A percentile compares a stretch with the other conserved stretches of the same genome.
Conservation (phyloP, 306 rosid genomes). For the Inga leiocalycina region DNA sequence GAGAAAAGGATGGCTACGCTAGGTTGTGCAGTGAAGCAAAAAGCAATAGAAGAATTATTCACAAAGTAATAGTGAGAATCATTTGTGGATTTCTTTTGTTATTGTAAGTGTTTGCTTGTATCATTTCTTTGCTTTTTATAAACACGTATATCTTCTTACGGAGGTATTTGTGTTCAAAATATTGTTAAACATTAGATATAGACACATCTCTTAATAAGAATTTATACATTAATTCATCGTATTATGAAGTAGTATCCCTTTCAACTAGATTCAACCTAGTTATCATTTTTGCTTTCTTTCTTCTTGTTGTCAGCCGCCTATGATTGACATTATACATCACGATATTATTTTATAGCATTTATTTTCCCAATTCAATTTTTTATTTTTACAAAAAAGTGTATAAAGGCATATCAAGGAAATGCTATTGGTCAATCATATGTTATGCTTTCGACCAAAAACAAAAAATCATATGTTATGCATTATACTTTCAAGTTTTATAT, state of each 20-base stretch:
- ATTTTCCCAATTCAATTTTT: neutral
- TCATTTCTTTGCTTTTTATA: too few species aligned
- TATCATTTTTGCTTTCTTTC: neutral
- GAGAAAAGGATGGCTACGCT: neutral
- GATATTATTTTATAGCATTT: neutral
- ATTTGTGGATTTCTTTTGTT: neutral
- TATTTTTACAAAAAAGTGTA: neutral
- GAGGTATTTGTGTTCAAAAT: too few species aligned
- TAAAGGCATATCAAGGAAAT: neutral
- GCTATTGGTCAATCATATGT: neutral
- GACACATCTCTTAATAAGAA: too few species aligned
- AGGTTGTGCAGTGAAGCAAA: neutral
- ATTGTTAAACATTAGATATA: too few species aligned
- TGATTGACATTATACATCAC: neutral
- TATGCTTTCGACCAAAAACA: too few species aligned
- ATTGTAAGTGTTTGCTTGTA: neutral
- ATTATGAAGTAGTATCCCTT: too few species aligned
- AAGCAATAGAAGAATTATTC: neutral
- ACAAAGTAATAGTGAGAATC: slow-evolving; percentile 13
- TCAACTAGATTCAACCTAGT: too few species aligned
- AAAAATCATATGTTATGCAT: neutral
- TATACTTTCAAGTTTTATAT: neutral
- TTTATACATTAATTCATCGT: too few species aligned
- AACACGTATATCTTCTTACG: too few species aligned
- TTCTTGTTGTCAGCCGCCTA: neutral